phyloP scores from a whole-genome alignment of 169 alveolate genomes.

The Eimeria brunetti region DNA sequence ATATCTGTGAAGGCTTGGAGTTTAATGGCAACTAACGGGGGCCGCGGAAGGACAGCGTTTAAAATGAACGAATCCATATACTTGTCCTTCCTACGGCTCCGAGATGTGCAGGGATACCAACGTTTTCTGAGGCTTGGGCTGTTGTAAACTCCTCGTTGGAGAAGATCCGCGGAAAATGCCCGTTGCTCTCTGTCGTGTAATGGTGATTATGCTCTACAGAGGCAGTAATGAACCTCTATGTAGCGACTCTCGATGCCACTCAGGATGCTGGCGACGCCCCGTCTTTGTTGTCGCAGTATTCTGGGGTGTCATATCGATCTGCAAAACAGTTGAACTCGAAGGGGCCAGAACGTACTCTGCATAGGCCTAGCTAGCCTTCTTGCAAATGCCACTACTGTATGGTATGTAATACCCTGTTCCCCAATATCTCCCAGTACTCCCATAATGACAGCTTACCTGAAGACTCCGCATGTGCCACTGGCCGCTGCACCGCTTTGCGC shows the following conservation, averaged over 20 bases:
- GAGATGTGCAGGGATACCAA: not conserved
- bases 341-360: not conserved
- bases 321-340: not conserved
- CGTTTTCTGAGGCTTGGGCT: not conserved
- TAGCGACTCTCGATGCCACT: slow-evolving; percentile 5
- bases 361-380: not conserved
- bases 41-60: not conserved
- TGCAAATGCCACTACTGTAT: not conserved
- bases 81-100: not conserved
- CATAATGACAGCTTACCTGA: slow-evolving; percentile 19
- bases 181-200: not conserved
- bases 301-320: slow-evolving; percentile 59
- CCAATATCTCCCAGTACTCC: no score
- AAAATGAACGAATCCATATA: not conserved
- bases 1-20: not conserved
- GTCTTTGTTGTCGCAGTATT: not conserved
- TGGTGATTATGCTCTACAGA: not conserved
- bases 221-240: slow-evolving; percentile 59
- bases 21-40: not conserved
- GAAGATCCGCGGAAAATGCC: not conserved
- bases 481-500: slow-evolving; percentile 53
- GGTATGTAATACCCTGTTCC: not conserved
- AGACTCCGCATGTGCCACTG: slow-evolving; percentile 49
- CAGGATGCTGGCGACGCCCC: slow-evolving; percentile 43
- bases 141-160: not conserved